Conservation (phyloP, 2,329 filamentous ascomycete species). For the Escovopsis weberi region DNA sequence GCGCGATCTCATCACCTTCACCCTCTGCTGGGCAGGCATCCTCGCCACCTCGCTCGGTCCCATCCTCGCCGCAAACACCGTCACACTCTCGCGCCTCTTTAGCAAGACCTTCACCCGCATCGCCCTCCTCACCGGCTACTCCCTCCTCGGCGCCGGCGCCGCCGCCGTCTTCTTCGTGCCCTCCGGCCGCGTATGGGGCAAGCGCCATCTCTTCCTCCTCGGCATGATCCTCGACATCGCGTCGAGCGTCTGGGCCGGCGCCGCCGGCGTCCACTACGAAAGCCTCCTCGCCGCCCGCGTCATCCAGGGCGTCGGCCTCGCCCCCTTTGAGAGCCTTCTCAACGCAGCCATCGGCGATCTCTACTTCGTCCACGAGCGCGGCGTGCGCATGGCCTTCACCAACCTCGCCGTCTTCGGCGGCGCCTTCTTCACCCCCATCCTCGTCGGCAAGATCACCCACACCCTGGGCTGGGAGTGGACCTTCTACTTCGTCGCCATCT, state of each 20-base stretch:
- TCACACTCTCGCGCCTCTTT: conserved; percentile 60
- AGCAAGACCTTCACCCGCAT: conserved; percentile 53
- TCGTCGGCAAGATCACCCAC: conserved; percentile 74
- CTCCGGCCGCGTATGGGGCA: conserved; percentile 80
- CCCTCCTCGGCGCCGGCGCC: conserved; percentile 67
- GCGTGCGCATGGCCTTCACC: conserved; percentile 72
- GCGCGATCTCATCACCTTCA: conserved; percentile 64
- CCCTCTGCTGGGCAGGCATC: conserved; percentile 67
- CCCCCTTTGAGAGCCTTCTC: conserved; percentile 80
- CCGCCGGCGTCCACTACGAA: conserved; percentile 49
- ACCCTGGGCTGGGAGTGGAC: conserved; percentile 72
- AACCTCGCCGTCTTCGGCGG: conserved; percentile 44
- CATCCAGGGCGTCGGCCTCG: conserved; percentile 73
- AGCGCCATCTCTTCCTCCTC: conserved; percentile 73
- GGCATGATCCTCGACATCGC: conserved; percentile 60
- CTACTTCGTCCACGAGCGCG: conserved; percentile 76
- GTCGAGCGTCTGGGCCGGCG: conserved; percentile 67
- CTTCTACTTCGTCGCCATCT: conserved; percentile 81
- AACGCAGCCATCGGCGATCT: conserved; percentile 83
- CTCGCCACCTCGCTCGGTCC: conserved; percentile 75
- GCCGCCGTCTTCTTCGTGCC: conserved; percentile 78
- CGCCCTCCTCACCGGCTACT: conserved; percentile 75
- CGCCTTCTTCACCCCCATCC: conserved; percentile 61
- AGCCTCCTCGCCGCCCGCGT: conserved; percentile 66
- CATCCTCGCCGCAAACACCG: conserved; percentile 75